Evolutionary conservation across 805 yeast genomes (phyloP).

Genomic region (Martiniozyma abietophila): DNA sequence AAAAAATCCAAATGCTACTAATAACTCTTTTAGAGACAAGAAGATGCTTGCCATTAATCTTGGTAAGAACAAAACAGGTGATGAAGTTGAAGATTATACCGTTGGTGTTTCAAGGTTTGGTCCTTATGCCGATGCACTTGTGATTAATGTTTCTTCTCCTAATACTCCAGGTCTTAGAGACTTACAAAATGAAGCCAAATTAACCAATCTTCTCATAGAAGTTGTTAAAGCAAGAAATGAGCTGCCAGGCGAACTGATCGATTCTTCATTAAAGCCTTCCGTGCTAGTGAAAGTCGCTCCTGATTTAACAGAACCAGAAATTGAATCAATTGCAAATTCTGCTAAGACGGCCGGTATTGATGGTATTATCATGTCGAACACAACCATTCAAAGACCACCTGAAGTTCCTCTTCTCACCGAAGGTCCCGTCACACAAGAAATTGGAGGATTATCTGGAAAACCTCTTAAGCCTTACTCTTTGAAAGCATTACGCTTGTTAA

Average conservation of each 20-base stretch:
- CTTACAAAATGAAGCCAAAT: slow-evolving; percentile 68
- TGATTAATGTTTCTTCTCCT: slow-evolving; percentile 89
- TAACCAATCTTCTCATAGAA: slow-evolving; percentile 54
- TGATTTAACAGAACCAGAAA: slow-evolving; percentile 73
- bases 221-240: slow-evolving; percentile 63
- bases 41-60: slow-evolving; percentile 73
- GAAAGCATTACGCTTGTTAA: slow-evolving; percentile 58
- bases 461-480: slow-evolving; percentile 79
- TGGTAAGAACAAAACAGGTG: slow-evolving; percentile 90
- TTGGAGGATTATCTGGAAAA: slow-evolving; percentile 89
- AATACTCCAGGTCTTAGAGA: slow-evolving; percentile 93
- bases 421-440: slow-evolving; percentile 39
- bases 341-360: slow-evolving; percentile 73
- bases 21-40: slow-evolving; percentile 45
- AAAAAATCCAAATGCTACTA: slow-evolving; percentile 15
- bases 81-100: slow-evolving; percentile 79
- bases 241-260: slow-evolving; percentile 33
- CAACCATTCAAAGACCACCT: slow-evolving; percentile 77
- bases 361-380: slow-evolving; percentile 88
- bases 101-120: slow-evolving; percentile 79
- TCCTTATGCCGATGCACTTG: slow-evolving; percentile 77
- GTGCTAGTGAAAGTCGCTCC: slow-evolving; percentile 90
- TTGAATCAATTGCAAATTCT: slow-evolving; percentile 71
- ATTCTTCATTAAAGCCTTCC: slow-evolving; percentile 49
- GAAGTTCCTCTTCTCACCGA: slow-evolving; percentile 42